Base-by-base conservation (phyloP, 257 asterid species). In the Fraxinus excelsior region DNA sequence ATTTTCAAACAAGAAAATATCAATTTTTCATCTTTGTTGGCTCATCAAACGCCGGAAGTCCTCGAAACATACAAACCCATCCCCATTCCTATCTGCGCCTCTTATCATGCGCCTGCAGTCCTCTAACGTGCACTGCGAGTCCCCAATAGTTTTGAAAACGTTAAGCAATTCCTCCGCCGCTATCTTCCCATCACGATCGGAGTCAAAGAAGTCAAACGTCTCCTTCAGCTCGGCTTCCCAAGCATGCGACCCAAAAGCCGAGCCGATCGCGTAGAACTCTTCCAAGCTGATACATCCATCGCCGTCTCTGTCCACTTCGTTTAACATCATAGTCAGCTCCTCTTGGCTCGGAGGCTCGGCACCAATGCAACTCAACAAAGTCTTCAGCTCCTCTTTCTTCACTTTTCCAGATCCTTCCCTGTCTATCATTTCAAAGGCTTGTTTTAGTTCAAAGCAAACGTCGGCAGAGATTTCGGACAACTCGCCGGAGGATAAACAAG, bases 31-130 rank as follows among this genome's bases (percentile, higher is more conserved):
- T 80, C 88, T 37, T 77, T 82, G 89, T 71, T 69, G 87, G 23
- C 83, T 92, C 98, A 93, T 93, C 98, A 94, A 91, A 76, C 81
- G 89, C 23, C 88, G 35, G 49, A 94, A 94, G 83, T 94, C 98
- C 74, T 88, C 95, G 80, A 90, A 90, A 88, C 97, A 90, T 10
- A 94, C 98, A 84, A 92, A 90, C 19, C 97, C 97, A 38, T 89
- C 97, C 7, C 97, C 91, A 18, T 87, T 90, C 26, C 80, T 84
- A 73, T 89, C 93, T 11, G 89, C 98, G 1, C 91, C 90, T 13
- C 75, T 75, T 73, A 94, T 92, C 98, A 94, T 94, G 74, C 90
- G 90, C 88, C 86, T 83, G 90, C 98, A 92, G 56, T 94, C 97
- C 82, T 92, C 98, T 76, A 94, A 83, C 86, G 98, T 81, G 86